These are phyloP conservation scores for Scopulariopsis brevicaulis DNA, from an alignment of 2,329 filamentous ascomycete genomes.

Conservation along the genomic window DNA sequence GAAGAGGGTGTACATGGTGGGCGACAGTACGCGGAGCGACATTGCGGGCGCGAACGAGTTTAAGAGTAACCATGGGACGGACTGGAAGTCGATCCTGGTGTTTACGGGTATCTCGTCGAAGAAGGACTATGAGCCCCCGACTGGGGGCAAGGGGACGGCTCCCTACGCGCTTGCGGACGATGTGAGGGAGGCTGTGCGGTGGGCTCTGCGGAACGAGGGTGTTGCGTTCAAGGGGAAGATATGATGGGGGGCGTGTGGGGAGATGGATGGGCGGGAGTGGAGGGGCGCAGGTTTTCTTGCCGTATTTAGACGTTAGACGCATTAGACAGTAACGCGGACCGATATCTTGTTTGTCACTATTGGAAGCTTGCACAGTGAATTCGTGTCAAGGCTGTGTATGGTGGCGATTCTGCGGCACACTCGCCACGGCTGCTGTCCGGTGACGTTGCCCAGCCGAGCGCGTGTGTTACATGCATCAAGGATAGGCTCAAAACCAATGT, in stretches of 20 bases:
- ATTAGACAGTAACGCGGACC: no score
- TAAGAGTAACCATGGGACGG: conserved; percentile 50
- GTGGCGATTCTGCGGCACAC: neutral
- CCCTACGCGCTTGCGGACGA: conserved; percentile 52
- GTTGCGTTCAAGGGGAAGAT: conserved; percentile 13
- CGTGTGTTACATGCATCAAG: no score
- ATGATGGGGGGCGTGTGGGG: neutral
- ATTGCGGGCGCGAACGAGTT: conserved; percentile 80
- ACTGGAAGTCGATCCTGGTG: conserved; percentile 70
- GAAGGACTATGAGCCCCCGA: neutral
- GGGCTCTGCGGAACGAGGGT: conserved; percentile 53
- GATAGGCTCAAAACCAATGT: no score
- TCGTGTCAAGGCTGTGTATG: neutral
- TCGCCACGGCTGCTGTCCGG: neutral
- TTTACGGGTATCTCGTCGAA: conserved; percentile 63
- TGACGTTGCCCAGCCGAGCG: neutral
- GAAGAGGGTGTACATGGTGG: conserved; percentile 82
- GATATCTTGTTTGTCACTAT: neutral
- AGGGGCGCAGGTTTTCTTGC: neutral
- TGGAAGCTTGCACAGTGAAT: neutral
- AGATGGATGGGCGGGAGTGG: neutral
- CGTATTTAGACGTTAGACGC: no score
- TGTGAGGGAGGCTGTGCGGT: conserved; percentile 66
- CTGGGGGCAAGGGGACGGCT: conserved; percentile 18
- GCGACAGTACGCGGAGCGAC: conserved; percentile 82